Percentiles rank a stretch among this genome's conserved stretches.
phyloP scores from a whole-genome alignment of 495 filamentous ascomycete species.

The Trichoderma asperelloides region DNA sequence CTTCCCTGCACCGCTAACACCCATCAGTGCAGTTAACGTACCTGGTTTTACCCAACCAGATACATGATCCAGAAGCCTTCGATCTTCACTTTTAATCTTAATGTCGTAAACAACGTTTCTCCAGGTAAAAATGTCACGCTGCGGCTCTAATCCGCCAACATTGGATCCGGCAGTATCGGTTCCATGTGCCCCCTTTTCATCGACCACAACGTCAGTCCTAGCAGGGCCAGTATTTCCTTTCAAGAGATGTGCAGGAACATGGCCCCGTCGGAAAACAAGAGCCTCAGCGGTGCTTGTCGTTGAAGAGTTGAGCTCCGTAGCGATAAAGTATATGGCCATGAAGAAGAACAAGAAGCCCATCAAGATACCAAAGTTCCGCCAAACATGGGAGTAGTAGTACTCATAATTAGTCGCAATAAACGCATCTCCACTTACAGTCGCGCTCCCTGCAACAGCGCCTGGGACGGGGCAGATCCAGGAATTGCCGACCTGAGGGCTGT shows the following conservation, averaged over 20 bases:
- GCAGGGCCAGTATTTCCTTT: conserved; percentile 46
- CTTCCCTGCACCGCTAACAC: conserved; percentile 60
- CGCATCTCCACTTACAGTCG: conserved; percentile 49
- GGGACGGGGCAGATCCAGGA: conserved; percentile 55
- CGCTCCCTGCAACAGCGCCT: conserved; percentile 51
- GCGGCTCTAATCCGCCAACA: conserved; percentile 2
- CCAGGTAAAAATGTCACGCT: conserved; percentile 48
- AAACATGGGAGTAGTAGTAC: conserved; percentile 55
- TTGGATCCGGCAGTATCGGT: neutral
- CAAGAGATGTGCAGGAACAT: conserved; percentile 44
- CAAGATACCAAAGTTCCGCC: conserved; percentile 79
- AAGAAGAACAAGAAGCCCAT: conserved; percentile 64
- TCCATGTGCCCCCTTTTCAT: conserved; percentile 23
- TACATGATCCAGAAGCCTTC: conserved; percentile 47
- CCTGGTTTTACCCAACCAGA: conserved; percentile 62
- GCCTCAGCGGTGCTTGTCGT: conserved; percentile 83
- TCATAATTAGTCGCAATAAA: conserved; percentile 55
- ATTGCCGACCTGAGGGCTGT: conserved; percentile 21
- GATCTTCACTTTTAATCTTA: conserved; percentile 45
- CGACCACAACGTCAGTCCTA: conserved; percentile 40
- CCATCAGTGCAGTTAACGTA: conserved; percentile 62
- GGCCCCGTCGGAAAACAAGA: conserved; percentile 71
- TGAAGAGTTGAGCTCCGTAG: conserved; percentile 65
- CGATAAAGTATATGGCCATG: conserved; percentile 54
- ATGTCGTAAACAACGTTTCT: conserved; percentile 57